Conservation (phyloP, 257 asterid genomes). For the Galeopsis tetrahit region DNA sequence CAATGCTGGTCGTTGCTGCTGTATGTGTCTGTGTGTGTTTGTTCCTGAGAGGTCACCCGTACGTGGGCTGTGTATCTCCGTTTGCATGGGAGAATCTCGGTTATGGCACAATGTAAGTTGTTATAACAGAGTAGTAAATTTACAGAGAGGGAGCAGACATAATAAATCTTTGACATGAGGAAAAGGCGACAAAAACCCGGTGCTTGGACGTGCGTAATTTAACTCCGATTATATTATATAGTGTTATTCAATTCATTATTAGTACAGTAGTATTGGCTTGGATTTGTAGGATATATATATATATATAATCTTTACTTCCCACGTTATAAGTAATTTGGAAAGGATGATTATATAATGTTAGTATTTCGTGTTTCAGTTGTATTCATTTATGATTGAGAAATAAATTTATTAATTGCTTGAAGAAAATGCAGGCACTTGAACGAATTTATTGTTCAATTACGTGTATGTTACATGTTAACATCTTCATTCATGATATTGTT, state of each 20-base stretch:
- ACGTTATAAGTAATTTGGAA: not conserved
- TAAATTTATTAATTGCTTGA: not conserved
- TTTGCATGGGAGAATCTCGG: constrained; percentile 79
- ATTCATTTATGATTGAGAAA: not conserved
- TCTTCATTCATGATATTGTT: not conserved
- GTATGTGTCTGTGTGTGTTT: constrained; percentile 88
- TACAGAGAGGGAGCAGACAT: not conserved
- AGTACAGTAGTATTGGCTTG: constrained; percentile 17
- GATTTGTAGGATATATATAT: constrained; percentile 25
- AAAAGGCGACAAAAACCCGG: not conserved
- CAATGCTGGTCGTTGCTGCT: constrained; percentile 82
- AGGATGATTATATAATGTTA: not conserved
- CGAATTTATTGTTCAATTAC: not conserved
- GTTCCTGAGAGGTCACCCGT: constrained; percentile 71
- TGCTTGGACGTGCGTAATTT: not conserved
- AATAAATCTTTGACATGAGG: not conserved
- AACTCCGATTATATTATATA: constrained; percentile 7
- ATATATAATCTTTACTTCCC: not conserved
- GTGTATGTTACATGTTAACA: not conserved
- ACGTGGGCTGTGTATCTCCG: constrained; percentile 56
- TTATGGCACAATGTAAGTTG: constrained; percentile 52
- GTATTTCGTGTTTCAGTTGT: not conserved
- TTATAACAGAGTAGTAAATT: not conserved
- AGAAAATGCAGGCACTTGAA: not conserved
- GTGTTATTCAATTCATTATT: constrained; percentile 33